Evolutionary conservation across 805 yeast genomes (phyloP).

Genomic region (Komagataella mondaviorum): DNA sequence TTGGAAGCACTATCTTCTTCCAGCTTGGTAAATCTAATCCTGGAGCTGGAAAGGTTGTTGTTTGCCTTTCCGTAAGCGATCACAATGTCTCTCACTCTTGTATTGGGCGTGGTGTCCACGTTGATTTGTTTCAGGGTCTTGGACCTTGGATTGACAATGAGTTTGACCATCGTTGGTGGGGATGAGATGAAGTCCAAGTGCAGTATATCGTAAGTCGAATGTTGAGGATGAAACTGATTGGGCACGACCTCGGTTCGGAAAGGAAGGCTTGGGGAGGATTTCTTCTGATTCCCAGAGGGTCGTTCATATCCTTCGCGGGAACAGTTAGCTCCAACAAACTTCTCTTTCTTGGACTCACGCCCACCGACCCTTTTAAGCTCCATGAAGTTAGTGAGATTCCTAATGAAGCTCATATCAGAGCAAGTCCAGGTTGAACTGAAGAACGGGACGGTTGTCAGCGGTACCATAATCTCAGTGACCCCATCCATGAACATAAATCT

Average conservation of each 20-base stretch:
- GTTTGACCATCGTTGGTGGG: neutral
- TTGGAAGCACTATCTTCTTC: slow-evolving; percentile 15
- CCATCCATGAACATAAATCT: slow-evolving; percentile 85
- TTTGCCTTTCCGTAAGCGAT: slow-evolving; percentile 26
- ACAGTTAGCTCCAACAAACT: neutral
- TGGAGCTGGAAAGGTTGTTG: slow-evolving; percentile 23
- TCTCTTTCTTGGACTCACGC: neutral
- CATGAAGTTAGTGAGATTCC: slow-evolving; percentile 62
- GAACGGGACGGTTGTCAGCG: slow-evolving; percentile 79
- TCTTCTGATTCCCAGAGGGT: too few relatives aligned
- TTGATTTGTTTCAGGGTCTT: slow-evolving; percentile 36
- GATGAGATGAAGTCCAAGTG: neutral
- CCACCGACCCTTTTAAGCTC: too few relatives aligned
- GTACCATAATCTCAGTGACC: slow-evolving; percentile 72
- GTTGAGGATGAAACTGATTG: neutral
- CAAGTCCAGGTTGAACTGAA: slow-evolving; percentile 84
- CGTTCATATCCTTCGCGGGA: neutral
- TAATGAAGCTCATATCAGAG: slow-evolving; percentile 77
- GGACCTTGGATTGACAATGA: slow-evolving; percentile 44
- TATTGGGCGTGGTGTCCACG: slow-evolving; percentile 22
- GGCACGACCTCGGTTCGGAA: neutral
- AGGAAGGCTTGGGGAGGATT: neutral
- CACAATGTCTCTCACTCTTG: slow-evolving; percentile 21
- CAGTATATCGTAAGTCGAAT: neutral
- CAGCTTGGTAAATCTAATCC: slow-evolving; percentile 40